A percentile compares a stretch with the other conserved stretches of the same genome.
phyloP scores from a whole-genome alignment of 2,329 filamentous ascomycete species.

The Claviceps sp. region DNA sequence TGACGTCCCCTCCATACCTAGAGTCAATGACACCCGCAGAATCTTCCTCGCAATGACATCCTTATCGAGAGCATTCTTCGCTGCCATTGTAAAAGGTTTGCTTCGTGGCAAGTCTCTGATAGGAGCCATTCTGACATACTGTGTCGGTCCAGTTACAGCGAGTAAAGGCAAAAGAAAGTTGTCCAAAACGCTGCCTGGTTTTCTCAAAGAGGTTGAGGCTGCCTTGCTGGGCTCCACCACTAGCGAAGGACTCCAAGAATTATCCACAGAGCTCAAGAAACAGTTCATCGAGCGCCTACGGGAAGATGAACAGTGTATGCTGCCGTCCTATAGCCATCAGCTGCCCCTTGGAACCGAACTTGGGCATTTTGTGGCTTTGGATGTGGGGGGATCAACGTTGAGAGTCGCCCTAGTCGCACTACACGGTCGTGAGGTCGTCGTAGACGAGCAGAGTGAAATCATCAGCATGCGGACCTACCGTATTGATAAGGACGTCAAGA shows the following conservation, averaged over 20 bases:
- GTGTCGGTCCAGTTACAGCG: conserved; percentile 29
- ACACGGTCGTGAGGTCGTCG: conserved; percentile 27
- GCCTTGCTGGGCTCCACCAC: conserved; percentile 35
- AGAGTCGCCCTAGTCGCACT: conserved; percentile 51
- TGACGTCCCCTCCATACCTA: background rate
- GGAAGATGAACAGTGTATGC: conserved; percentile 44
- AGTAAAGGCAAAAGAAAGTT: conserved; percentile 14
- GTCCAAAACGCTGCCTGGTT: conserved; percentile 29
- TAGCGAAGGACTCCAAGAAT: conserved; percentile 28
- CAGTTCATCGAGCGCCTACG: conserved; percentile 42
- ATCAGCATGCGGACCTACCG: conserved; percentile 41
- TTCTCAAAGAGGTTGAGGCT: conserved; percentile 42
- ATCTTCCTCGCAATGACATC: conserved; percentile 44
- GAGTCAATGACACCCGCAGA: conserved; percentile 30
- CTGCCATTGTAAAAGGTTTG: conserved; percentile 43
- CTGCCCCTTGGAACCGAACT: conserved; percentile 46
- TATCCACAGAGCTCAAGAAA: conserved; percentile 36
- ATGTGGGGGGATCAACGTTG: conserved; percentile 57
- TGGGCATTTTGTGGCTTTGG: conserved; percentile 48
- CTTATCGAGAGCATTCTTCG: conserved; percentile 39
- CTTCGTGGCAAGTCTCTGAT: conserved; percentile 46
- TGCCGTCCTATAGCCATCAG: conserved; percentile 52
- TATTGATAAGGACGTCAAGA: conserved; percentile 42
- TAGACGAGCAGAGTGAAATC: conserved; percentile 33
- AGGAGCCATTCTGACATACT: conserved; percentile 42